Base-by-base conservation (phyloP, 768 basidiomycete species). In the Mycena albidolilacea region DNA sequence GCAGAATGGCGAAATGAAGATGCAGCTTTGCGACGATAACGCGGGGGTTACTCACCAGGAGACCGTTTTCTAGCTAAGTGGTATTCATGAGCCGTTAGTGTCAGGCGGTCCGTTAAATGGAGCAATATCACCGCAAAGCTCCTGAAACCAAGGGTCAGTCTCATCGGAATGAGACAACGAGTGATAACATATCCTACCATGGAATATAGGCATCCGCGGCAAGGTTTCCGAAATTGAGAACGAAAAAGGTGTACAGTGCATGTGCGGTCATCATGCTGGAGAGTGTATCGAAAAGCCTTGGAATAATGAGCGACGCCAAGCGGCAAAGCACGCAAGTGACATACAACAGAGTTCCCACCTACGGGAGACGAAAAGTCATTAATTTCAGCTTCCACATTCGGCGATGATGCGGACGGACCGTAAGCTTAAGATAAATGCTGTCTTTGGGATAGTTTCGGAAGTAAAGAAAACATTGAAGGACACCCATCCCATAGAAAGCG, bases 211-310 rank as follows among this genome's bases (percentile, higher is more conserved):
- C 71, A 38, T 72, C 71, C 2, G 66, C 71, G 21, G 71, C 71
- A 14, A 72, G 58, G 43, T 72, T 41, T 10, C 66, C 66, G 52
- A 72, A 72, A 63, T 72, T 72, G 41, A 64, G 52, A 37, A 72
- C 52, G 59, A 68, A 67, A 48, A 64, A 72, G n/a, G 71, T 72
- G 61, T 72, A 72, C 30, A 72, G 54, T 11, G 71, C 62, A 38
- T 72, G 71, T 19, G 66, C 71, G 8, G 67, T 65, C 71, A 72
- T 62, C 17, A 68, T 68, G 17, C 65, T 67, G 9, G 60, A 67
- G 7, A 72, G 50, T 15, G 71, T 72, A 17, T 72, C 71, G 35
- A 72, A 30, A 19, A 41, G 15, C 71, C 71, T 72, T 30, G n/a
- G 48, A 38, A 15, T 5, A 14, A 44, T 65, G 46, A 48, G 21